Percentiles rank a stretch among this genome's conserved stretches.
phyloP scores from a whole-genome alignment of 352 stramenopile species.

The Peronospora farinosa region DNA sequence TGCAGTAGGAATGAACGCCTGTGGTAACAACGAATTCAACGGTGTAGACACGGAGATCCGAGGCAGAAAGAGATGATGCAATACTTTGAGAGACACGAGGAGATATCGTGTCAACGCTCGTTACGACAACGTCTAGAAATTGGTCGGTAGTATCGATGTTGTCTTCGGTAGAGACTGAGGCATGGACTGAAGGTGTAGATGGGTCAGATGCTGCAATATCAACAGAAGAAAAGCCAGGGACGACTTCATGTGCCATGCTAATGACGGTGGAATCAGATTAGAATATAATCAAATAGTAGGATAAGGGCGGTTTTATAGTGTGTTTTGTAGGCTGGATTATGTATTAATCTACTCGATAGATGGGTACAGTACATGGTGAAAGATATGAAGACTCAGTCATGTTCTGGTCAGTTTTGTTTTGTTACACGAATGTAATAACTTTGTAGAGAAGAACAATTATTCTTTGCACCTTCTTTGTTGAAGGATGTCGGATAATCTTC shows the following conservation, averaged over 20 bases:
- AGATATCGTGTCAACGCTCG: conserved; percentile 43
- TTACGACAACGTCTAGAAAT: conserved; percentile 59
- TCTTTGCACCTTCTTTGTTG: no score
- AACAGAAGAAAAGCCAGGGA: not conserved
- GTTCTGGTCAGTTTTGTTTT: no score
- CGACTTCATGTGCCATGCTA: not conserved
- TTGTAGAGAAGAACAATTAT: no score
- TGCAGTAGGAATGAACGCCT: conserved; percentile 45
- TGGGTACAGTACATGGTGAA: no score
- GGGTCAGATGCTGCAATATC: not conserved
- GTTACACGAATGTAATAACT: no score
- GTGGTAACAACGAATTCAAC: conserved; percentile 65
- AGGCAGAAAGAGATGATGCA: conserved; percentile 32
- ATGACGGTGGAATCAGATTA: not conserved
- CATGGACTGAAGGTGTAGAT: not conserved
- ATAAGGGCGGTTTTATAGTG: no score
- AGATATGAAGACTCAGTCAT: no score
- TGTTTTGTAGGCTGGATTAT: no score
- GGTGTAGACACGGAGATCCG: conserved; percentile 30
- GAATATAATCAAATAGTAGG: not conserved
- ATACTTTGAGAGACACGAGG: conserved; percentile 34
- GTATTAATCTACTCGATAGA: no score
- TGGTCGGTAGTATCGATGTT: conserved; percentile 12
- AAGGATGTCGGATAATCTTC: no score
- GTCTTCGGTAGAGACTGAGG: not conserved